Base-by-base conservation (phyloP, 1,139 yeast genomes). In the Blastobotrys aristatus region DNA sequence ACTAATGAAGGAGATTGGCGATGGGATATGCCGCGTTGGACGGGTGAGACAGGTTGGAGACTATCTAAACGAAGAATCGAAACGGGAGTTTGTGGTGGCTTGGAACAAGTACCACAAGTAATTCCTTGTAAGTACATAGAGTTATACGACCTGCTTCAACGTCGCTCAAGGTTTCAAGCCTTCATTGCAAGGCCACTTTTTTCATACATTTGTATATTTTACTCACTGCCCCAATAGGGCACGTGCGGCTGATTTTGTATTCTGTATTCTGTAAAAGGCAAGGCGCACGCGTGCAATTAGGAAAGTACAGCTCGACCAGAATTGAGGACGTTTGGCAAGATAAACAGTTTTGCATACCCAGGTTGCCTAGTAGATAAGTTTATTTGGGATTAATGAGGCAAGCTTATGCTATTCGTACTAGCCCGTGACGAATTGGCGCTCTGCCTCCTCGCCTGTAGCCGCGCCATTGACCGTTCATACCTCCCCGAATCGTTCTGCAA, bases 21-120 rank as follows among this genome's bases (percentile, higher is more conserved):
- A 62, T 32, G 53, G 55, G 21, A 51, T 64, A 16, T 60, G 64
- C 40, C 53, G 59, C 10, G 57, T 61, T 4, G 71, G 72, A 16
- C 52, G 71, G 17, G 51, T 67, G 20, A 54, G 65, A 34, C 56
- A 55, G 32, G 55, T 69, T 2, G 72, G 73, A 2, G 60, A 56
- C 21, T 53, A 55, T 24, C 56, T 68, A 10, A 60, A 60, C 33
- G 50, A 58, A 6, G 52, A 53, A 3, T 57, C 67, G 2, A 68
- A 68, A 52, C 42, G 53, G 6, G 58, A 59, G 39, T 68, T 66
- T 49, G 50, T 60, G 17, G 50, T 44, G 24, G 65, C 64, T 16
- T 65, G 64, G 61, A 53, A 55, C 13, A 58, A 49, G 35, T 52
- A 41, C 33, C 44, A 51, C 43, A 46, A 35, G n/a, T 37, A 44